Percentiles rank a stretch among this genome's conserved stretches.
phyloP scores from a whole-genome alignment of 768 basidiomycete genomes.

The Trametes villosa region DNA sequence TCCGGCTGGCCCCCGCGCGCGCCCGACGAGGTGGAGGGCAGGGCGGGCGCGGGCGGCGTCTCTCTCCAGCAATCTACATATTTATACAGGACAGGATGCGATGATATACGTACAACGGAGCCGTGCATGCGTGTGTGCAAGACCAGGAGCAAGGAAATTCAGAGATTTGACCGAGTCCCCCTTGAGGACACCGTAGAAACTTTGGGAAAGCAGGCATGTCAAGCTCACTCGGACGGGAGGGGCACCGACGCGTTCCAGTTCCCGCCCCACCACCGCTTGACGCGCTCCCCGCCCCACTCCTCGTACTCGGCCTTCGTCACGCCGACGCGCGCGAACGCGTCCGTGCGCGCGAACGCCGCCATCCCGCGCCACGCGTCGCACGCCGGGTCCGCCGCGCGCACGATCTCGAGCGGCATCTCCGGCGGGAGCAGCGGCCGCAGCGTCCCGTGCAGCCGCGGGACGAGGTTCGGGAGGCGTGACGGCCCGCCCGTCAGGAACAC shows the following conservation, averaged over 20 bases:
- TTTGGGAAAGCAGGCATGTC: not conserved
- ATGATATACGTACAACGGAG: not conserved
- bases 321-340: conserved; percentile 55
- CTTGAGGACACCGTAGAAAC: not conserved
- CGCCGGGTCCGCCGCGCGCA: conserved; percentile 63
- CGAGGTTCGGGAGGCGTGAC: conserved; percentile 72
- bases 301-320: conserved; percentile 85
- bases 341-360: conserved; percentile 71
- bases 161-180: not conserved
- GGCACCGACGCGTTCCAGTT: conserved; percentile 69
- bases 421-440: conserved; percentile 88
- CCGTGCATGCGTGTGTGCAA: not conserved
- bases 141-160: not conserved
- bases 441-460: conserved; percentile 65
- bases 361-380: conserved; percentile 93
- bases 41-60: conserved; percentile 8
- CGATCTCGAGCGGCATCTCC: conserved; percentile 70
- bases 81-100: conserved; percentile 16
- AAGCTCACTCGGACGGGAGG: conserved; percentile 6
- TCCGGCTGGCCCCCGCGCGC: conserved; percentile 5
- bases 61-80: conserved; percentile 23
- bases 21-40: not conserved
- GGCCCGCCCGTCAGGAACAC: conserved; percentile 89
- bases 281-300: conserved; percentile 85
- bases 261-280: conserved; percentile 91